These are phyloP conservation scores for Thermothelomyces thermophilus DNA, from an alignment of 2,329 filamentous ascomycete genomes.

Conservation along the genomic window DNA sequence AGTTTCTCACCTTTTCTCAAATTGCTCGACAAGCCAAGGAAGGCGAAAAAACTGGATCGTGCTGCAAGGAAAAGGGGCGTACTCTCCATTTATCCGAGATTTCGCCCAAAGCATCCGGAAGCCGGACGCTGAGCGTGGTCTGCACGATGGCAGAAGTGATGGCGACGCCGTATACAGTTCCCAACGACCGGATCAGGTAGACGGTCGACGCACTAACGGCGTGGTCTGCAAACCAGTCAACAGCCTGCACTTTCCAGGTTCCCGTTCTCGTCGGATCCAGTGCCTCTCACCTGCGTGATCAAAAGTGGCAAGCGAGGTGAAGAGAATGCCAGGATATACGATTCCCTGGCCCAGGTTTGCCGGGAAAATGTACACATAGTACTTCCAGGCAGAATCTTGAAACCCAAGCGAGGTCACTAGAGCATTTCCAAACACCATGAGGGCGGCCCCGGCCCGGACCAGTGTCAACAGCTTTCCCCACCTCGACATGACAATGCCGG, in stretches of 20 bases:
- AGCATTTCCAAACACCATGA: conserved; percentile 49
- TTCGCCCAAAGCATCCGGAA: conserved; percentile 47
- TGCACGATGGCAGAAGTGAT: conserved; percentile 57
- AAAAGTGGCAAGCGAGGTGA: conserved; percentile 57
- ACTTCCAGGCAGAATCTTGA: conserved; percentile 46
- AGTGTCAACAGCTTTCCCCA: conserved; percentile 46
- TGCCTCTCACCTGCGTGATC: conserved; percentile 47
- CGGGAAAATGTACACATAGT: conserved; percentile 50
- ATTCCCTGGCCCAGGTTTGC: conserved; percentile 55
- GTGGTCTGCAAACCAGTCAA: conserved; percentile 42
- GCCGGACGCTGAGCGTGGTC: conserved; percentile 49
- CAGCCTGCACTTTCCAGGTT: background rate
- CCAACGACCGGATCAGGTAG: conserved; percentile 57
- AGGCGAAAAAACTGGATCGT: too few species aligned
- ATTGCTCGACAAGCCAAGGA: background rate
- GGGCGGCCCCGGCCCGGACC: conserved; percentile 43
- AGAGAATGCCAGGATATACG: conserved; percentile 51
- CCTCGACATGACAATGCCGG: conserved; percentile 53
- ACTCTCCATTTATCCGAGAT: conserved; percentile 54
- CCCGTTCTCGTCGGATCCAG: background rate
- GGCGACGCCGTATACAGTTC: conserved; percentile 59
- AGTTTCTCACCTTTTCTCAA: conserved; percentile 4
- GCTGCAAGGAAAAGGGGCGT: conserved; percentile 27
- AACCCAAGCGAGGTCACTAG: conserved; percentile 45
- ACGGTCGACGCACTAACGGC: conserved; percentile 56